Conservation (phyloP, 148 eudicot species). For the Fagopyrum homotropicum region DNA sequence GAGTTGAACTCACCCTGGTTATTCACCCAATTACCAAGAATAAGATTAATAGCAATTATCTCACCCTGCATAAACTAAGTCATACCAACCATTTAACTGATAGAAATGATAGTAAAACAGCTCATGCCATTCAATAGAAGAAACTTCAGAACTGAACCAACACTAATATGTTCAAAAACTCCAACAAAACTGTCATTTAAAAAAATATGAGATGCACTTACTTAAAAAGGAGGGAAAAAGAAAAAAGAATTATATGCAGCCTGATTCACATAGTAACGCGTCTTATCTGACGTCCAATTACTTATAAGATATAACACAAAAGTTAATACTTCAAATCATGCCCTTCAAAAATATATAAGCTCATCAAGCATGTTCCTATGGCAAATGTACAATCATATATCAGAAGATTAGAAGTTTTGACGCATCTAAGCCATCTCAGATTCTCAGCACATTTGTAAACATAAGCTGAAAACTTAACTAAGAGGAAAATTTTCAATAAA, state of each 20-base stretch:
- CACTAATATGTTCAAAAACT: neutral
- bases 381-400: neutral
- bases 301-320: neutral
- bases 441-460: conserved; percentile 12
- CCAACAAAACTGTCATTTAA: neutral
- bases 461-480: conserved; percentile 5
- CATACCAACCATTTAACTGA: neutral
- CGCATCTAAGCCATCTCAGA: neutral
- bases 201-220: neutral
- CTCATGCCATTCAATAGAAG: neutral
- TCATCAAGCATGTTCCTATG: neutral
- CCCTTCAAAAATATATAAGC: neutral
- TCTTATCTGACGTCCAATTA: neutral
- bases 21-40: neutral
- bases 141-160: neutral
- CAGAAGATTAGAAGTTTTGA: neutral
- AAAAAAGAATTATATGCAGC: neutral
- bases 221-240: neutral
- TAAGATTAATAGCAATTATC: neutral
- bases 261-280: neutral
- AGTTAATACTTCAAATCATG: neutral
- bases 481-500: conserved; percentile 35
- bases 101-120: neutral
- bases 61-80: neutral
- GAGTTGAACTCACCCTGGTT: conserved; percentile 94